Evolutionary conservation across 768 basidiomycete genomes (phyloP), one percentile per base, ranked within the genome.

Genomic region (Pisolithus tinctorius): DNA sequence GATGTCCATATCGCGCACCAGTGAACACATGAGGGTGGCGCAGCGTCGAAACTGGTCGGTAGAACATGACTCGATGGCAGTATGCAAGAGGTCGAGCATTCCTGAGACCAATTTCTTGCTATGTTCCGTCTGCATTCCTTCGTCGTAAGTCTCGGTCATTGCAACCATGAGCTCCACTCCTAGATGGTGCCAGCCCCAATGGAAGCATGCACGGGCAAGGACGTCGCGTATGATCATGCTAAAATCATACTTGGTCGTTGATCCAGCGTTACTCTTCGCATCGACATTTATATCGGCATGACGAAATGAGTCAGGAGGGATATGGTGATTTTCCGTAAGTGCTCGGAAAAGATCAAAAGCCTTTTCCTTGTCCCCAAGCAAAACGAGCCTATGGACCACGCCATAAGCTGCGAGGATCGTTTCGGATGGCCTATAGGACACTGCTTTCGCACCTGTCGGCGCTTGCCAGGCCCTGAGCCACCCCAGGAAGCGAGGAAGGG

Each of bases 151-250:
- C 41, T 60, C 49, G 48, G 69, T 55, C 49, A 62, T 61, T 6
- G 61, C 55, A 3, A 58, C 60, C 41, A 82, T 60, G 29, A 82
- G 63, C 7, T 50, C 58, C 11, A 71, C 60, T 1, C 78, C 79
- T 37, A 73, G 67, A 26, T 58, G 49, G 45, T 69, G 66, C 80
- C 79, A 83, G 39, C 74, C 68, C 78, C 79, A 83, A 55, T 76
- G 69, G 37, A 81, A 58, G 54, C 79, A 76, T 6, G 83, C 71
- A 42, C 74, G 74, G 9, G 78, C 70, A 31, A 84, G 60, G 11
- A 78, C 71, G 25, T 75, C 69, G 23, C 70, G 67, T 23, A 85
- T 66, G 47, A 84, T 76, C 17, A 75, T 63, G 20, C 66, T 60
- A 45, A 80, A 73, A 55, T 79, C 71, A 1, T 67, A 62, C 13